Base-by-base conservation (phyloP, 257 asterid genomes). In the Verbascum thapsus region DNA sequence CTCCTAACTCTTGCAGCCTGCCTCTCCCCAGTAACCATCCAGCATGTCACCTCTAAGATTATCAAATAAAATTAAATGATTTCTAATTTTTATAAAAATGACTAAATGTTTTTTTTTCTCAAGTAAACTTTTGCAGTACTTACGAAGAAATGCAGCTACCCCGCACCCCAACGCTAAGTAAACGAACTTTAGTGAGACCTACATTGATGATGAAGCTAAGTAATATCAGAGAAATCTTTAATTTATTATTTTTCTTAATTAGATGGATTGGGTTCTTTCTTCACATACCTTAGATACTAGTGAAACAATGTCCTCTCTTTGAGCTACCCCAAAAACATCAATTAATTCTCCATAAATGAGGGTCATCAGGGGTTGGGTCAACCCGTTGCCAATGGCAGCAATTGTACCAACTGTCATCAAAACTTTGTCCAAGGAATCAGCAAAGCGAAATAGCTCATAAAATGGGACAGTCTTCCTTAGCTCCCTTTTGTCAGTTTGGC, bases 21-120 rank as follows among this genome's bases (percentile, higher is more conserved):
- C 70, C 90, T 74, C 63, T 75, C 88, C 13, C 86, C 90, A 2
- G 88, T 83, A 58, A 83, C 20, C 61, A 40, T 74, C 90, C 90
- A 85, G 64, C 83, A 80, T 22, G 72, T 43, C 30, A 75, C 74
- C 83, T 85, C 94, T 85, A 68, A 19, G 47, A 48, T 57, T 58
- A 45, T 17, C 15, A 58, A 20, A 43, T 34, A 48, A 61, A 58
- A 52, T n/a, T 12, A 58, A 20, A 43, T 34, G 34, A 23, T 56
- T n/a, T 26, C 6, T 23, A 22, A 43, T 34, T 19, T 45, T 19
- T 39, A 15, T 2, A 10, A 4, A 5, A 51, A 4, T 10, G 9
- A 8, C 32, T 39, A 17, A 7, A 49, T 6, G 6, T 63, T 48
- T 12, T 22, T 7, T 2, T 1, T 51, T 19, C 20, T 20, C 30